phyloP scores from a whole-genome alignment of 225 moss, liverwort and hornwort species.

The Ulota crispa region DNA sequence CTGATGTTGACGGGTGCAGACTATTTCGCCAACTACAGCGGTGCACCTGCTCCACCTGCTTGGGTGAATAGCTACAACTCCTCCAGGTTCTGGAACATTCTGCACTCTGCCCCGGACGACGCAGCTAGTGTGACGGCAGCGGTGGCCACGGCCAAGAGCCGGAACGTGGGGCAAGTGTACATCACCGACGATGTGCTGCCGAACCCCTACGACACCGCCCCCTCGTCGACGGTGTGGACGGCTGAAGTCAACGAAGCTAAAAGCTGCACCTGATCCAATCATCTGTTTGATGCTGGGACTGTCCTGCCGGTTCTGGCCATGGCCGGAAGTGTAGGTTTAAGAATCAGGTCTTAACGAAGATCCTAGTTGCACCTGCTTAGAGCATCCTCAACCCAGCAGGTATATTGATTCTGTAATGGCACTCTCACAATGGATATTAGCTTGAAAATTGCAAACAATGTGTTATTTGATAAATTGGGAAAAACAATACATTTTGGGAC shows the following conservation, averaged over 20 bases:
- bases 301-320: no score
- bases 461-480: no score
- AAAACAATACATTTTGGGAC: no score
- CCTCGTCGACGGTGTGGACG: conserved; percentile 23
- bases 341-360: no score
- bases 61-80: conserved; percentile 25
- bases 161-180: conserved; percentile 33
- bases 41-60: background rate
- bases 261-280: conserved; percentile 5
- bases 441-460: no score
- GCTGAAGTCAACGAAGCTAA: conserved; percentile 7
- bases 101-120: conserved; percentile 32
- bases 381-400: no score
- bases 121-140: conserved; percentile 12
- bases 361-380: no score
- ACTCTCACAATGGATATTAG: no score
- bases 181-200: conserved; percentile 16
- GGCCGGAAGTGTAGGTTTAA: no score
- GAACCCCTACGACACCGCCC: conserved; percentile 30
- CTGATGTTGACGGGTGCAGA: background rate
- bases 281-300: background rate
- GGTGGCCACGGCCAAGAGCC: conserved; percentile 32
- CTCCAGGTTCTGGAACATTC: conserved; percentile 34
- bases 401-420: no score
- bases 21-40: rapidly evolving